phyloP scores from a whole-genome alignment of 306 rosid species.

The Castanea sativa region DNA sequence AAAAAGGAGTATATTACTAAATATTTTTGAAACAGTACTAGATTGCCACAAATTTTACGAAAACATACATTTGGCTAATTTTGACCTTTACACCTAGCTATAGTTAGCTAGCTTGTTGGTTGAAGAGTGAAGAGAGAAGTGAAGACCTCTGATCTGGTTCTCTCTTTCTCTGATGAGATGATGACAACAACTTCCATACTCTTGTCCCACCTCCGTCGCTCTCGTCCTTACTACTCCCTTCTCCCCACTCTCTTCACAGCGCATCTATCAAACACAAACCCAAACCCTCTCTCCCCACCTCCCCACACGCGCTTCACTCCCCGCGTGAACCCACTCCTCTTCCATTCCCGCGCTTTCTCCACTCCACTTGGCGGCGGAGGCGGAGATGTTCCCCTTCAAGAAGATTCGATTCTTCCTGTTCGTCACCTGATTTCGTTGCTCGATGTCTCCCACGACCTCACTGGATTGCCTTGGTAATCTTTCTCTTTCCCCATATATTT shows the following conservation, averaged over 20 bases:
- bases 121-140: too few species aligned
- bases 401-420: constrained; percentile 47
- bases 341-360: constrained; percentile 44
- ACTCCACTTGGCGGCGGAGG: constrained; percentile 28
- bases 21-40: too few species aligned
- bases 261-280: constrained; percentile 27
- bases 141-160: too few species aligned
- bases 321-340: constrained; percentile 13
- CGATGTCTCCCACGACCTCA: constrained; percentile 63
- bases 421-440: constrained; percentile 52
- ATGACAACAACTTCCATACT: too few species aligned
- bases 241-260: constrained; percentile 26
- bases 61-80: too few species aligned
- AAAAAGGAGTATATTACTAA: too few species aligned
- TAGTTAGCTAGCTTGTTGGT: too few species aligned
- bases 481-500: too few species aligned
- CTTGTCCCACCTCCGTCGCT: constrained; percentile 37
- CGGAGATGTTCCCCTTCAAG: not conserved
- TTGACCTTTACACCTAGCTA: too few species aligned
- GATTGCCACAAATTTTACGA: too few species aligned
- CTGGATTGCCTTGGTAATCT: constrained; percentile 83
- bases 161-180: too few species aligned
- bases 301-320: constrained; percentile 15
- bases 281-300: constrained; percentile 5
- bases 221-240: constrained; percentile 22